A percentile compares a stretch with the other conserved stretches of the same genome.
phyloP scores from a whole-genome alignment of 2,329 filamentous ascomycete genomes.

The Fusarium graminum region DNA sequence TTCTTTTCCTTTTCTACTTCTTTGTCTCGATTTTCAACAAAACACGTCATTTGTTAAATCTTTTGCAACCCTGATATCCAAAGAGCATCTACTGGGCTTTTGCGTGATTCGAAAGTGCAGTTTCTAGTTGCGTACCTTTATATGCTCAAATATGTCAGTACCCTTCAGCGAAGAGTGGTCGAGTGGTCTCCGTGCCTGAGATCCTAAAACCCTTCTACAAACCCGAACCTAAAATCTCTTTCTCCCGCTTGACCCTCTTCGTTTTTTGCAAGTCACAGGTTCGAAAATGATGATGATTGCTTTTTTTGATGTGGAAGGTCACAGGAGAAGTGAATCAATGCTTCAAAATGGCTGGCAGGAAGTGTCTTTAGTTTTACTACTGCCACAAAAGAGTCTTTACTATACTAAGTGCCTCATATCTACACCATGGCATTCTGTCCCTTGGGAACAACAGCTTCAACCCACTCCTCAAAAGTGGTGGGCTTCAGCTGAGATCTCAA shows the following conservation, averaged over 20 bases:
- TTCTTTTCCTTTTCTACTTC: too few relatives aligned
- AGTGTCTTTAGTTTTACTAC: background rate
- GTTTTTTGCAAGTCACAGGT: too few relatives aligned
- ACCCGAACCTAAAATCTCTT: constrained; percentile 6
- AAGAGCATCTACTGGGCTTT: too few relatives aligned
- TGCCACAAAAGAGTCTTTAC: background rate
- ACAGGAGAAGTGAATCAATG: too few relatives aligned
- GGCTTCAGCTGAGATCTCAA: constrained; percentile 37
- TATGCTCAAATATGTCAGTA: background rate
- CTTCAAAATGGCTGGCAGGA: too few relatives aligned
- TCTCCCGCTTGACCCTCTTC: constrained; percentile 13
- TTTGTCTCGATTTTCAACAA: too few relatives aligned
- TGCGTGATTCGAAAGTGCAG: too few relatives aligned
- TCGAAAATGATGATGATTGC: too few relatives aligned
- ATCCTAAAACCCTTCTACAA: background rate
- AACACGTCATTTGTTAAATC: too few relatives aligned
- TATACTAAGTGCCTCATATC: background rate
- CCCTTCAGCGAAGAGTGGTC: constrained; percentile 10
- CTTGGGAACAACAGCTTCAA: constrained; percentile 25
- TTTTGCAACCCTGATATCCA: too few relatives aligned
- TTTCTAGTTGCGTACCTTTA: too few relatives aligned
- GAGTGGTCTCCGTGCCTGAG: constrained; percentile 12
- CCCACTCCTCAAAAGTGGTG: constrained; percentile 44
- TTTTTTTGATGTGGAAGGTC: background rate
- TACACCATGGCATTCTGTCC: background rate